phyloP scores from a whole-genome alignment of 2,329 filamentous ascomycete species.

The Byssoonygena ceratinophila region DNA sequence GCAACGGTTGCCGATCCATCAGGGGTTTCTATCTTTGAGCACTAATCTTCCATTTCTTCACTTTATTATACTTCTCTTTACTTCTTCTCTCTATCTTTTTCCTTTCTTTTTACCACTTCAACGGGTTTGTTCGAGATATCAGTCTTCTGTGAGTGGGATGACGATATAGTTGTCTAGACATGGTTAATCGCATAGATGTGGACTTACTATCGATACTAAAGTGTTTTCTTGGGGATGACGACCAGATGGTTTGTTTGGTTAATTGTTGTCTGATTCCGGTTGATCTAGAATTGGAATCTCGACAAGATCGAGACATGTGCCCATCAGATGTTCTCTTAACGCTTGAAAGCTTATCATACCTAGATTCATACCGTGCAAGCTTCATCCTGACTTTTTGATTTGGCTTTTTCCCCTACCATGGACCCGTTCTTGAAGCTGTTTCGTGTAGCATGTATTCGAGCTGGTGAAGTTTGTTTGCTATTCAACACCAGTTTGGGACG shows the following conservation, averaged over 20 bases:
- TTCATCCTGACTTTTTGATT: neutral
- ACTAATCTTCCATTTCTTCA: neutral
- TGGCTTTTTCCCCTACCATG: neutral
- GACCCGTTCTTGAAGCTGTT: no score
- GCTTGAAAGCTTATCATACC: no score
- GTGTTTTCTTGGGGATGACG: neutral
- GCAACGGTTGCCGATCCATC: neutral
- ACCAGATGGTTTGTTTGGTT: neutral
- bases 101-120: neutral
- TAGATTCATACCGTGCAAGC: neutral
- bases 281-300: no score
- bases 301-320: no score
- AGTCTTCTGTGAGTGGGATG: neutral
- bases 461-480: neutral
- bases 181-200: slow-evolving; percentile 6
- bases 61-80: slow-evolving; percentile 10
- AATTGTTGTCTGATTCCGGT: neutral
- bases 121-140: neutral
- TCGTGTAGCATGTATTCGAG: neutral
- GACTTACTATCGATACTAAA: neutral
- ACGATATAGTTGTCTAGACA: slow-evolving; percentile 1
- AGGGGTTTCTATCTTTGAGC: neutral
- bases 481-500: neutral
- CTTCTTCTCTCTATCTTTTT: slow-evolving; percentile 14
- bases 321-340: no score